Percentiles rank a stretch among this genome's conserved stretches.
Conservation (phyloP, 371 early-diverging fungal species). For the Mucor mucedo region DNA sequence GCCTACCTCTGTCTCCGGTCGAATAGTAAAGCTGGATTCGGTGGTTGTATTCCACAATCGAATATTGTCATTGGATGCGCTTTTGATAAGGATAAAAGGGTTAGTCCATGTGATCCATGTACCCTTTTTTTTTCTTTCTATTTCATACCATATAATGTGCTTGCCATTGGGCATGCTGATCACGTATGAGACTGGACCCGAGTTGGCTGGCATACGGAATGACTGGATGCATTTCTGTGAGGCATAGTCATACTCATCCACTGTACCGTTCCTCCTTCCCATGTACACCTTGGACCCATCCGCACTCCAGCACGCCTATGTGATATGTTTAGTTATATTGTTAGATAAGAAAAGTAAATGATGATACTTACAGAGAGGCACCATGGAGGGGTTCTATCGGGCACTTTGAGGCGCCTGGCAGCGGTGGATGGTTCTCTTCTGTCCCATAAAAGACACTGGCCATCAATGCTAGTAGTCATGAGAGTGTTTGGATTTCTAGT, state of each 20-base stretch:
- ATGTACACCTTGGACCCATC: constrained; percentile 77
- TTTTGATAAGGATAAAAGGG: constrained; percentile 28
- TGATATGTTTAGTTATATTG: background rate
- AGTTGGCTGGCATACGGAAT: constrained; percentile 85
- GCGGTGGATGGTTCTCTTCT: constrained; percentile 65
- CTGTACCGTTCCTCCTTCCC: constrained; percentile 82
- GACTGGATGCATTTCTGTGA: constrained; percentile 70
- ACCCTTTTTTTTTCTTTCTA: background rate
- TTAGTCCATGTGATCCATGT: background rate
- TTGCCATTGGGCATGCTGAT: constrained; percentile 78
- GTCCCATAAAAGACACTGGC: constrained; percentile 84
- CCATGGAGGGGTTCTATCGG: constrained; percentile 88
- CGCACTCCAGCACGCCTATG: constrained; percentile 83
- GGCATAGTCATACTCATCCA: constrained; percentile 89
- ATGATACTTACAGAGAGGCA: constrained; percentile 67
- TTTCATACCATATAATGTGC: constrained; percentile 81
- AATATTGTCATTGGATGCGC: constrained; percentile 92
- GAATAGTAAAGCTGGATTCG: constrained; percentile 47
- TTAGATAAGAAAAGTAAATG: background rate
- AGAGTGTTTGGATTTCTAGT: constrained; percentile 50
- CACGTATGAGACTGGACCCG: constrained; percentile 89
- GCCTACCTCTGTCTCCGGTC: constrained; percentile 32
- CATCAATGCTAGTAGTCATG: constrained; percentile 88
- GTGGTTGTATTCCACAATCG: constrained; percentile 82
- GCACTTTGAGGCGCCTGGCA: constrained; percentile 61